Conservation (phyloP, 805 yeast species). For the Cyberlindnera mississippiensis region DNA sequence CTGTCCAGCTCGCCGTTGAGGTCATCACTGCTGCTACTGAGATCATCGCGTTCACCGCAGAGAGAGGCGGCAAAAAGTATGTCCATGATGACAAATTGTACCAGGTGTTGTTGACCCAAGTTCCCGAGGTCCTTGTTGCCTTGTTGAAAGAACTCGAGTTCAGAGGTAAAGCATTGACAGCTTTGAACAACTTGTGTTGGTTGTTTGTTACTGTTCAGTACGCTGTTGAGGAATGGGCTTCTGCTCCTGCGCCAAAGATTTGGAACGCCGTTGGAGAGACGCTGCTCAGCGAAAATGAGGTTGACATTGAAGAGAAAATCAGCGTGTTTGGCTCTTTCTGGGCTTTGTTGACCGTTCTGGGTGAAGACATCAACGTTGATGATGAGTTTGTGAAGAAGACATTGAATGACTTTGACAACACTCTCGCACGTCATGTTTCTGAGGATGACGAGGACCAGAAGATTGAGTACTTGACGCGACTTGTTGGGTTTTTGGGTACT, state of each 20-base stretch:
- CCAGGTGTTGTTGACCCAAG: conserved; percentile 18
- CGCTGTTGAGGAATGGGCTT: conserved; percentile 18
- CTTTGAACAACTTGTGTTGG: conserved; percentile 74
- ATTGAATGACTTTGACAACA: conserved; percentile 21
- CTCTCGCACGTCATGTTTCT: conserved; percentile 5
- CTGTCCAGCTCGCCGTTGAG: conserved; percentile 71
- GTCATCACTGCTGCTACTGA: conserved; percentile 74
- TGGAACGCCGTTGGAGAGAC: conserved; percentile 13
- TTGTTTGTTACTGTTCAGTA: conserved; percentile 28
- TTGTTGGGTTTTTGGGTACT: conserved; percentile 50
- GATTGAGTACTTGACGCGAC: conserved; percentile 31
- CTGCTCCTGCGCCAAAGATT: conserved; percentile 7
- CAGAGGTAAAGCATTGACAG: conserved; percentile 52
- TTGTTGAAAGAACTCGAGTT: conserved; percentile 42
- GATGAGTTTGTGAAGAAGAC: conserved; percentile 26
- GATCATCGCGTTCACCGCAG: conserved; percentile 33
- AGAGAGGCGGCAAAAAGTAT: conserved; percentile 10
- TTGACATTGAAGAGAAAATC: conserved; percentile 29
- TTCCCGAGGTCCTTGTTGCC: conserved; percentile 37
- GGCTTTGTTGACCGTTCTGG: conserved; percentile 36
- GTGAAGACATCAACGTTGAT: conserved; percentile 21
- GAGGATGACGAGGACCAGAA: conserved; percentile 24
- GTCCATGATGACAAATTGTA: conserved; percentile 10
- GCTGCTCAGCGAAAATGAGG: conserved; percentile 15
- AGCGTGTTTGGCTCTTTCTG: conserved; percentile 41